Evolutionary conservation across 116 monocot species (phyloP), one percentile per base, ranked within the genome.

Genomic region (Phalaenopsis hybrid): DNA sequence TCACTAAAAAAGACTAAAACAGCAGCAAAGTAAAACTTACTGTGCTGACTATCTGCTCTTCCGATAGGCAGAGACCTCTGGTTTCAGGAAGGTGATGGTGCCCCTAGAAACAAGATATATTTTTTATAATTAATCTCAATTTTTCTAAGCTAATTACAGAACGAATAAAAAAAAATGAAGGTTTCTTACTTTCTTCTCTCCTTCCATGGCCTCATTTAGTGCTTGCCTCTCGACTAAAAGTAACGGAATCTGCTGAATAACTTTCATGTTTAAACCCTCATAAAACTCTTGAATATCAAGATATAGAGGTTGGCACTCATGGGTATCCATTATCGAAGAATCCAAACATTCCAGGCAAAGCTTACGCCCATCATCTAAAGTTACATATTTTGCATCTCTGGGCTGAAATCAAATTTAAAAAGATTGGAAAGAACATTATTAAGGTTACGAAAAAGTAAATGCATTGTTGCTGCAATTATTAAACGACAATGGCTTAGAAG

Each of bases 261-360:
- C 80, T 85, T 93, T 95, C 98, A 98, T 95, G 81, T 95, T 90
- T 55, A 98, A 80, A 50, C 98, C 93, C 90, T 98, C 93, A 79
- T 86, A 98, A 78, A 95, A 98, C 83, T 93, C 93, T 82, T 85
- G 86, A 76, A 98, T 98, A 4, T 93, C 92, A 61, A 90, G 81
- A 75, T 92, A 92, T 80, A 98, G 95, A 74, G 92, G 95, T 57
- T 98, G 93, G 81, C 98, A 98, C 78, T 94, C 98, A 50, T 61
- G 85, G 15, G 85, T 93, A 74, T 94, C 94, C 98, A 98, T 98
- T 80, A 95, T 88, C 37, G 95, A 37, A 59, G 90, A 94, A 86
- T 95, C 87, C 43, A 94, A 75, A 81, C 98, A 98, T 83, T 98
- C 98, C 16, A 93, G 83, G 79, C 98, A 98, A 21, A 98, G 86